Conservation (phyloP, 2,329 filamentous ascomycete genomes). For the Rutstroemia sydowiana region DNA sequence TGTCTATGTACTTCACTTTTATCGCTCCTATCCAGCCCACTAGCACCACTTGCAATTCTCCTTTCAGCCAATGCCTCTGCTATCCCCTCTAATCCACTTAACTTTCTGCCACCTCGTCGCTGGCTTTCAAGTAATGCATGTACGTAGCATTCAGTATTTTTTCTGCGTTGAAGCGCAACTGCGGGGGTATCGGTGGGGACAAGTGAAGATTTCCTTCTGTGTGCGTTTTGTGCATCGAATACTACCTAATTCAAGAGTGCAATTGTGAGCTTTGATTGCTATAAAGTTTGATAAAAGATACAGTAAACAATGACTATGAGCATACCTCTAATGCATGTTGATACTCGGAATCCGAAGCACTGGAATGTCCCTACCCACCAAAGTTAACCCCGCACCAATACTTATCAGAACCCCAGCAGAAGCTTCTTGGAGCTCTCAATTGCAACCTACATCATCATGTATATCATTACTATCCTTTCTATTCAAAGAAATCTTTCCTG, state of each 20-base stretch:
- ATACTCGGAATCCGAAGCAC: conserved; percentile 29
- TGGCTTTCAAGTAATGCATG: conserved; percentile 58
- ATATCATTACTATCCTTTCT: neutral
- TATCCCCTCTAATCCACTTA: conserved; percentile 25
- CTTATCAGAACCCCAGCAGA: neutral
- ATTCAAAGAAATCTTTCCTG: neutral
- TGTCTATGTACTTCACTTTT: conserved; percentile 2
- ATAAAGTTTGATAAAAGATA: neutral
- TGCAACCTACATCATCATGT: conserved; percentile 9
- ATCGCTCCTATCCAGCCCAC: neutral
- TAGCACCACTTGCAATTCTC: conserved; percentile 9
- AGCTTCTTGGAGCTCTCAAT: neutral
- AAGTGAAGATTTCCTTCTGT: conserved; percentile 60
- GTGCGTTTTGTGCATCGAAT: conserved; percentile 53
- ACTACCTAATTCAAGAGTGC: conserved; percentile 38
- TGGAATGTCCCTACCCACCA: conserved; percentile 19
- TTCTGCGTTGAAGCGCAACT: conserved; percentile 32
- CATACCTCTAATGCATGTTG: conserved; percentile 39
- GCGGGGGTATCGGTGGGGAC: conserved; percentile 42
- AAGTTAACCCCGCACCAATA: neutral
- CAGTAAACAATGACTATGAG: neutral
- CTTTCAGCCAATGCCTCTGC: conserved; percentile 21
- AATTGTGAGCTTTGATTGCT: neutral
- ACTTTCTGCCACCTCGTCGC: conserved; percentile 28
- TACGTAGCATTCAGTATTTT: conserved; percentile 54